Conservation (phyloP, 2,329 filamentous ascomycete species). For the Hirsutella rhossiliensis region DNA sequence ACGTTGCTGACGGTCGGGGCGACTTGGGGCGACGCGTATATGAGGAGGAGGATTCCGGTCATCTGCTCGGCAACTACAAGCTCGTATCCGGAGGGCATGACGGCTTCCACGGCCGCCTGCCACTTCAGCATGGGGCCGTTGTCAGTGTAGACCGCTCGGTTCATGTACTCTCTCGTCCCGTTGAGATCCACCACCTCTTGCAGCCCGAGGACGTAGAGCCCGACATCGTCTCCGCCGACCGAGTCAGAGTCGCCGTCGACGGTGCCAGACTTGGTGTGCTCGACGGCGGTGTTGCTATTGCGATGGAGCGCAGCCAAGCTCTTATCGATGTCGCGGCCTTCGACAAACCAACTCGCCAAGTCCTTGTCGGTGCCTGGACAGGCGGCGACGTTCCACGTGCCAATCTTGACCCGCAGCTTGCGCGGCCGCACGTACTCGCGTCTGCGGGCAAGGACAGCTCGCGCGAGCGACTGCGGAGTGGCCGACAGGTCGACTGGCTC, state of each 20-base stretch:
- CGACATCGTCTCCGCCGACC: conserved; percentile 55
- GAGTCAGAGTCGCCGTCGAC: conserved; percentile 17
- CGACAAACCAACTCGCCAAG: conserved; percentile 77
- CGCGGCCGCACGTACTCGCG: conserved; percentile 68
- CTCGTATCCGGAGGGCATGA: conserved; percentile 65
- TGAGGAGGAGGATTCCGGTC: conserved; percentile 69
- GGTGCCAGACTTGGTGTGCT: conserved; percentile 20
- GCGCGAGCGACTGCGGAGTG: conserved; percentile 46
- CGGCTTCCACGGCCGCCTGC: conserved; percentile 63
- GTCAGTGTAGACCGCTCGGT: conserved; percentile 55
- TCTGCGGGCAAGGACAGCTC: conserved; percentile 58
- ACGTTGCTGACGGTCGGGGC: conserved; percentile 66
- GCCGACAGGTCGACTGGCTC: conserved; percentile 32
- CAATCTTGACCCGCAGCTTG: conserved; percentile 74
- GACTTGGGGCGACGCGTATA: conserved; percentile 74
- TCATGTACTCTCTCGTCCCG: conserved; percentile 66
- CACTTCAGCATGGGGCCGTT: conserved; percentile 61
- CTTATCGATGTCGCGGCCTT: conserved; percentile 58
- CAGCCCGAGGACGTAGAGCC: conserved; percentile 78
- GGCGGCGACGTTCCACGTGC: conserved; percentile 89
- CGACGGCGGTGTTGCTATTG: conserved; percentile 24
- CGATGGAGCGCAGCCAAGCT: conserved; percentile 43
- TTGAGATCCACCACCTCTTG: conserved; percentile 88
- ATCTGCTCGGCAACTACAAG: conserved; percentile 74
- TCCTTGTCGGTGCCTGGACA: conserved; percentile 80